A percentile compares a stretch with the other conserved stretches of the same genome.
Evolutionary conservation across 208 protist species (phyloP).

Genomic region (Jaenimonas drosophilae): DNA sequence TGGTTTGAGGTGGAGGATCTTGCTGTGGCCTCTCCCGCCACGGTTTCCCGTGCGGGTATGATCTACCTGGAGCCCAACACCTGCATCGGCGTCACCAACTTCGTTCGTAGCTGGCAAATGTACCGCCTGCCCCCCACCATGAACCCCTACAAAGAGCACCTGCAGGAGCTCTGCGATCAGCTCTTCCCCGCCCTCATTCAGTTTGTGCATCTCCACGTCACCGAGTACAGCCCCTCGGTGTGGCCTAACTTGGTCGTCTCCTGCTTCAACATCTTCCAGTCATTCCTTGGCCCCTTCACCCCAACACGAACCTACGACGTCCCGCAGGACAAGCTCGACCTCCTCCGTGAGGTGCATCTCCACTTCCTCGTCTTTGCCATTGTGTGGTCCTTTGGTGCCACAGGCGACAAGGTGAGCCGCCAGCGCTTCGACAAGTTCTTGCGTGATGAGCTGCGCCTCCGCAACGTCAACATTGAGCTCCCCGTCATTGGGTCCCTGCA

Average conservation of each 20-base stretch:
- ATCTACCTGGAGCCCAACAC: slow-evolving; percentile 95
- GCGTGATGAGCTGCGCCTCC: slow-evolving; percentile 62
- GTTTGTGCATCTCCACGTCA: slow-evolving; percentile 88
- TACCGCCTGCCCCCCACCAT: slow-evolving; percentile 73
- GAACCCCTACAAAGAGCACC: slow-evolving; percentile 73
- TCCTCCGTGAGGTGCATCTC: slow-evolving; percentile 72
- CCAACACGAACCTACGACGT: slow-evolving; percentile 73
- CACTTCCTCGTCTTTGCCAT: slow-evolving; percentile 94
- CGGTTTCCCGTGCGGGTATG: slow-evolving; percentile 97
- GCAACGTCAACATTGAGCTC: slow-evolving; percentile 60
- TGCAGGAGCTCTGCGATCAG: slow-evolving; percentile 82
- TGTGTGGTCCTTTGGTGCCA: slow-evolving; percentile 97
- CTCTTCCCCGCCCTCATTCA: slow-evolving; percentile 86
- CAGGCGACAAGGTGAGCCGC: slow-evolving; percentile 84
- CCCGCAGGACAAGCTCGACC: slow-evolving; percentile 66
- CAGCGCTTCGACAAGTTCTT: slow-evolving; percentile 93
- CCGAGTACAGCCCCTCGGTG: slow-evolving; percentile 91
- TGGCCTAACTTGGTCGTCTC: slow-evolving; percentile 92
- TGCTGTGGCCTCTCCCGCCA: slow-evolving; percentile 95
- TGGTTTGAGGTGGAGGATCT: slow-evolving; percentile 97
- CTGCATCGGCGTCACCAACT: slow-evolving; percentile 77
- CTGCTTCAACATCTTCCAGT: slow-evolving; percentile 92
- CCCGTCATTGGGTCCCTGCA: slow-evolving; percentile 91
- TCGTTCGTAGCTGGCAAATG: slow-evolving; percentile 77
- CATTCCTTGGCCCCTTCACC: slow-evolving; percentile 83